Evolutionary conservation across 257 asterid species (phyloP), one percentile per base, ranked within the genome.

Genomic region (Nicotiana sylvestris): DNA sequence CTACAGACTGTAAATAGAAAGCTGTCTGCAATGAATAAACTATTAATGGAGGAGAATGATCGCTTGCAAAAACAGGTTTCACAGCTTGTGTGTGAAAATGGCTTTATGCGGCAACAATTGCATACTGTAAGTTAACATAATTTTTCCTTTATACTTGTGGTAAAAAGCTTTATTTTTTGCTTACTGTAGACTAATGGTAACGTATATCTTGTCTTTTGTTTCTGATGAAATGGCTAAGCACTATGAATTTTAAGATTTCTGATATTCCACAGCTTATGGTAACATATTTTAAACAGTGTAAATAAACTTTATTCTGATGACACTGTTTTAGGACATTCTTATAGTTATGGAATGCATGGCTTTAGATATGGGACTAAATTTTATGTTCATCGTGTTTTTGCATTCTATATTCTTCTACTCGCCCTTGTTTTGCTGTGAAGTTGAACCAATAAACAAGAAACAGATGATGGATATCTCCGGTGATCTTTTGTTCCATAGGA

Each of bases 51-150:
- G 85, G 99, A 93, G 90, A 95, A 95, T 77, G 99, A 93, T 85
- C 95, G 99, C 79, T 88, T 95, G 86, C 99, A 95, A 86, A 95
- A 92, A 86, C 99, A 93, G 89, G 98, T 95, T 49, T 94, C 99
- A 0, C 99, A 93, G 87, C 95, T 96, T 27, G 98, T 96, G 3
- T 89, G 93, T 56, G 98, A 95, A 88, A 95, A 95, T 81, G 98
- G 97, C 33, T 89, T 70, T 81, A 93, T 95, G 98, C 88, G 92
- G 80, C 98, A 95, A 70, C 98, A 95, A 76, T 83, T 95, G 82
- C 95, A 92, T 21, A 90, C 67, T 85, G 99, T 94, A 93, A 84
- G 98, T 81, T n/a, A 51, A 56, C 80, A 61, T 53, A 21, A 58
- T 46, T 80, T 13, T 70, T 58, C 37, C 64, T 53, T 76, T 35